Base-by-base conservation (phyloP, 768 basidiomycete genomes). In the Glaciozyma martinii region DNA sequence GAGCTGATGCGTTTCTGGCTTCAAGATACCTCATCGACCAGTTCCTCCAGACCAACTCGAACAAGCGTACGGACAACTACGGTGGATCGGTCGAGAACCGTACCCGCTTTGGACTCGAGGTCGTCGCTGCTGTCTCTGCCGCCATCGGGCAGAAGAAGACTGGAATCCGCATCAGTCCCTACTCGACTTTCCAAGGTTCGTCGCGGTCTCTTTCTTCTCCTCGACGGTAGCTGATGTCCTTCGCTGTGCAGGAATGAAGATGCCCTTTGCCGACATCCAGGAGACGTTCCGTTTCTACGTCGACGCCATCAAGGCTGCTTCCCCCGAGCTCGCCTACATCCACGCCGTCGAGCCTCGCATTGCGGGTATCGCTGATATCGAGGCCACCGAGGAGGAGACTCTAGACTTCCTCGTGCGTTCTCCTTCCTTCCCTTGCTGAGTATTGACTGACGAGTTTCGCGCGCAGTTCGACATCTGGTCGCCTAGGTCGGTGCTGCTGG, bases 1-100 rank as follows among this genome's bases (percentile, higher is more conserved):
- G 18, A 57, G n/a, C 56, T 57, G 40, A 43, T 40, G 56, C 42
- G 10, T 5, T 21, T 25, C 10, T 42, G 37, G 63, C 60, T 23
- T 21, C n/a, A 19, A 19, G 55, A 10, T 42, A n/a, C 18, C 61
- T 71, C 5, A 21, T 67, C 6, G 55, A 68, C 21, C 70, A 71
- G 33, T 71, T 68, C 64, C 29, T 68, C 15, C 47, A 65, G 44
- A 55, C 60, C 23, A 50, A 32, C 13, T 59, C 56, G 40, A 69
- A 69, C 65, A 12, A 81, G 80, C 68, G 67, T 8, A 69, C 64
- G 32, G 71, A 71, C 76, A 79, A 42, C 0, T 89, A 86, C 73
- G 87, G 87, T 0, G 87, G 87, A 3, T 80, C 80, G 56, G 76
- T 86, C 27, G 81, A 85, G 72, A 82, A 81, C 59, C 77, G 87